These are phyloP conservation scores for Ganoderma multipileum DNA, from an alignment of 1,284 basidiomycete genomes.

Conservation along the genomic window DNA sequence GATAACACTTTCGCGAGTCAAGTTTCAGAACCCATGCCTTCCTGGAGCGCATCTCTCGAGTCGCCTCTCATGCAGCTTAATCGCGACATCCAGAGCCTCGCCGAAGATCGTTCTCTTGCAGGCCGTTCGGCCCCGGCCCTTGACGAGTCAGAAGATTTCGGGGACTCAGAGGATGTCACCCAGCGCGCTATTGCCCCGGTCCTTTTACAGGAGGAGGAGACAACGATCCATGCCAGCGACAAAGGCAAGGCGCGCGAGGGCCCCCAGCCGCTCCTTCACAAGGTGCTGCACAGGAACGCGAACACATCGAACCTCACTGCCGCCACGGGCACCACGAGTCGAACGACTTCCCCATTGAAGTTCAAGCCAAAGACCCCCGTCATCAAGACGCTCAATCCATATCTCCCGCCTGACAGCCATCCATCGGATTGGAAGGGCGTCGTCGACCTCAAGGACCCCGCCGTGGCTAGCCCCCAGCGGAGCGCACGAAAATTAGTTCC, in stretches of 20 bases:
- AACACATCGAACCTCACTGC: slow-evolving; percentile 28
- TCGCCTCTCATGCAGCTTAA: slow-evolving; percentile 80
- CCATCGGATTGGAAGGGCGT: slow-evolving; percentile 74
- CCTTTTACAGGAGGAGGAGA: slow-evolving; percentile 1
- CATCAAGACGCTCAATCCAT: slow-evolving; percentile 66
- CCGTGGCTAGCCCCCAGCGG: slow-evolving; percentile 43
- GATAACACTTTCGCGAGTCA: slow-evolving; percentile 49
- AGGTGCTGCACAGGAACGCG: slow-evolving; percentile 56
- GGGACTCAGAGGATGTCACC: slow-evolving; percentile 37
- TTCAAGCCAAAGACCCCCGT: slow-evolving; percentile 62
- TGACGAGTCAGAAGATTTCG: slow-evolving; percentile 25
- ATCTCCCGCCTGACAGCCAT: slow-evolving; percentile 59
- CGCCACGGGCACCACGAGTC: slow-evolving; percentile 28
- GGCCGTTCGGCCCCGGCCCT: slow-evolving; percentile 31
- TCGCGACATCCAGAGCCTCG: slow-evolving; percentile 67
- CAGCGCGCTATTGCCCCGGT: slow-evolving; percentile 31
- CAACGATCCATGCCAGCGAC: slow-evolving; percentile 14
- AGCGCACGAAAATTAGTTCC: slow-evolving; percentile 6
- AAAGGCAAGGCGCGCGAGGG: slow-evolving; percentile 55
- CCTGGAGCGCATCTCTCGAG: slow-evolving; percentile 75
- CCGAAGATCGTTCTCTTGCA: slow-evolving; percentile 32
- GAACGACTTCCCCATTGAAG: slow-evolving; percentile 47
- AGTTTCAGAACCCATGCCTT: slow-evolving; percentile 51
- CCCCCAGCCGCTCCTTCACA: slow-evolving; percentile 50
- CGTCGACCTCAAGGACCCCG: slow-evolving; percentile 74